phyloP scores from a whole-genome alignment of 139 green algal genomes.

The Chlorella sp. region DNA sequence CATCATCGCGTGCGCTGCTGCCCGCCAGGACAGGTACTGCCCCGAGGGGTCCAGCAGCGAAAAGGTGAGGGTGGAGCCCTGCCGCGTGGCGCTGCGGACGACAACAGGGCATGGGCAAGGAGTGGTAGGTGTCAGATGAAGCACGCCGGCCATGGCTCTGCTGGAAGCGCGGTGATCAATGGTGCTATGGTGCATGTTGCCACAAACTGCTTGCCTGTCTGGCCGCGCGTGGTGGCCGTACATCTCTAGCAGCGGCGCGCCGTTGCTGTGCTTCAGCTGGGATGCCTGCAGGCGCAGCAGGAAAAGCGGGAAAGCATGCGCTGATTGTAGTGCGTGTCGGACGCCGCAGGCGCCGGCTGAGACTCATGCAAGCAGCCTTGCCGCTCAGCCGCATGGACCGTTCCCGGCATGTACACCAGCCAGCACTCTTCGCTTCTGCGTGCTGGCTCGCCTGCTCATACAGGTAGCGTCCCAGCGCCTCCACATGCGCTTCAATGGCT shows the following conservation, averaged over 20 bases:
- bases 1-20: background rate
- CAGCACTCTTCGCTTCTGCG: background rate
- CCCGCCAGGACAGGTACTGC: background rate
- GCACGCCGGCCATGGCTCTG: no score
- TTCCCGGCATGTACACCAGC: background rate
- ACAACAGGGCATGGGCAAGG: no score
- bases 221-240: background rate
- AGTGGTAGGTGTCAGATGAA: background rate
- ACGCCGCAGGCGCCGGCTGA: no score
- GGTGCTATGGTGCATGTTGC: background rate
- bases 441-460: constrained; percentile 1
- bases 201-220: background rate
- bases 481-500: background rate
- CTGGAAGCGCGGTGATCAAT: no score
- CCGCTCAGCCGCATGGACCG: no score
- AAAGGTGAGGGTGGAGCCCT: constrained; percentile 13
- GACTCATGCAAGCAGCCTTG: no score
- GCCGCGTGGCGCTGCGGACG: background rate
- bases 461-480: background rate
- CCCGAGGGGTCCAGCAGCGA: background rate
- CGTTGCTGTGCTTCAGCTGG: background rate
- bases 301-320: no score
- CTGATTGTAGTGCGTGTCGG: no score
- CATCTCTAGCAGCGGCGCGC: background rate
- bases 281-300: background rate